Conservation (phyloP, 1,284 basidiomycete genomes). For the Wallemia hederae region DNA sequence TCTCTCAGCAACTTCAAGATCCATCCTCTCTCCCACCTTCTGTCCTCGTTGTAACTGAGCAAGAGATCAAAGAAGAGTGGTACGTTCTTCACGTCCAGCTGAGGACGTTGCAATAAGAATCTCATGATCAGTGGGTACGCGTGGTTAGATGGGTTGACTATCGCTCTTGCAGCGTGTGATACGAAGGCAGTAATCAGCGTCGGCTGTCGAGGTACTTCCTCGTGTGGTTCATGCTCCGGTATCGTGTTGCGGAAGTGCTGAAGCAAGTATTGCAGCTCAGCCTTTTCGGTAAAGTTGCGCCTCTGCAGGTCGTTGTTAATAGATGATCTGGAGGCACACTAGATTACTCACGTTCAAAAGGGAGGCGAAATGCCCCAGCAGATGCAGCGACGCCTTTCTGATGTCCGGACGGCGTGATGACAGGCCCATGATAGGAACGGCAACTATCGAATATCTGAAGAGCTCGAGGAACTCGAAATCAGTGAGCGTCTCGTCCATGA, state of each 20-base stretch:
- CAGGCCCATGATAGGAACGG: conserved; percentile 40
- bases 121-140: conserved; percentile 47
- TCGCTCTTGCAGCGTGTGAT: conserved; percentile 40
- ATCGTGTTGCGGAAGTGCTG: conserved; percentile 5
- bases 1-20: conserved; percentile 58
- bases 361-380: conserved; percentile 19
- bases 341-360: conserved; percentile 11
- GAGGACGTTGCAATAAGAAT: conserved; percentile 55
- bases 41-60: conserved; percentile 37
- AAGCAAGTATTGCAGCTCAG: conserved; percentile 4
- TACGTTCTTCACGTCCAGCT: conserved; percentile 41
- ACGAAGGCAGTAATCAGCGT: conserved; percentile 51
- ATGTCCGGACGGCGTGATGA: conserved; percentile 34
- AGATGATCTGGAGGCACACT: background rate
- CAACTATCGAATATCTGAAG: conserved; percentile 47
- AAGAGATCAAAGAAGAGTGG: conserved; percentile 62
- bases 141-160: conserved; percentile 50
- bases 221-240: background rate
- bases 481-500: conserved; percentile 25
- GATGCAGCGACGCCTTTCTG: conserved; percentile 22
- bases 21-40: conserved; percentile 62
- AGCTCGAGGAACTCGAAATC: conserved; percentile 55
- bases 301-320: background rate
- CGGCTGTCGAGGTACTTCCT: conserved; percentile 24
- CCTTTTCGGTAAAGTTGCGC: conserved; percentile 3